Base-by-base conservation (phyloP, 2,329 filamentous ascomycete species). In the Aspergillus cejpii region DNA sequence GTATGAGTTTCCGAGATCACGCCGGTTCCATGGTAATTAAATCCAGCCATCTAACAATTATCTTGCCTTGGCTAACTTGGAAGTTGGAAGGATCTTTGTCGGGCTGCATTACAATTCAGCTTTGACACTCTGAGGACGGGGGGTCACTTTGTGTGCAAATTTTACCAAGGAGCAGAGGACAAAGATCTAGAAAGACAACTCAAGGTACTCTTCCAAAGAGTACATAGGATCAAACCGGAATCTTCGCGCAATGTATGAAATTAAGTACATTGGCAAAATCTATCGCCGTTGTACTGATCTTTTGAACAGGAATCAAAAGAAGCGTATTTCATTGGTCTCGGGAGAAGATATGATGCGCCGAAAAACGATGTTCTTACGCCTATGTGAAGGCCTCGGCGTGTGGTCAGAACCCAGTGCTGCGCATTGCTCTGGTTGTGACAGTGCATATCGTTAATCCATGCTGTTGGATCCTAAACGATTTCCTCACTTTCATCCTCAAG, bases 61-160 rank as follows among this genome's bases (percentile, higher is more conserved):
- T 34, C 19, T 20, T 26, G 33, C 19, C 3, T 24, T 41, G 21
- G 44, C 41, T 49, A 15, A 50, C 12, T 17, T 23, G 5, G 6
- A 11, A n/a, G n/a, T n/a, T n/a, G n/a, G n/a, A 60, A 97, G 92
- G 89, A 96, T 64, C 81, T 98, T 31, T 98, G 92, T 67, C 72
- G 78, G 51, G 87, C 91, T 19, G 92, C 92, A 3, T 74, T 98
- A 34, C 75, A 77, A 11, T 98, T 98, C 69, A 83, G 85, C 40
- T 87, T 82, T 66, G 87, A 95, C 55, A 92, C 87, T 6, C 76
- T 98, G 17, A 83, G 80, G 56, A 69, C 79, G 3, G 88, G 87
- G 15, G 92, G 94, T 1, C 85, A 94, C 64, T 95, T 98, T 57
- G 78, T 98, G 36, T 96, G 91, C 77, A 98, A 98, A 67, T 98